Percentiles rank a stretch among this genome's conserved stretches.
Conservation (phyloP, 2,329 filamentous ascomycete species). For the Trichophyton simii region DNA sequence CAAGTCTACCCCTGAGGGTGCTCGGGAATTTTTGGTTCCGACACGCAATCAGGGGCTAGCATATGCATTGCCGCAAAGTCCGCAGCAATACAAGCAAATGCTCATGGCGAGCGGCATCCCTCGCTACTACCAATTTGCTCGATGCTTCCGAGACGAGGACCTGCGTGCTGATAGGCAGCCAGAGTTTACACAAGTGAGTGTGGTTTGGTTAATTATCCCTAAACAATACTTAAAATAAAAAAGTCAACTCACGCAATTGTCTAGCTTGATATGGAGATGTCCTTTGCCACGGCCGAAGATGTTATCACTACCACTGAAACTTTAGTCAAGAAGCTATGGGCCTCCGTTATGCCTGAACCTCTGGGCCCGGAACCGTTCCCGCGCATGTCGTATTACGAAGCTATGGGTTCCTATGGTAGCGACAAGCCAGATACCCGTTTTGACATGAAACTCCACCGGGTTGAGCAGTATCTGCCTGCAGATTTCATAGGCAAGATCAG, state of each 20-base stretch:
- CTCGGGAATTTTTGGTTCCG: conserved; percentile 86
- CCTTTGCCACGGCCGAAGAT: conserved; percentile 60
- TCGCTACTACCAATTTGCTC: conserved; percentile 83
- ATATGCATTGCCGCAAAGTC: conserved; percentile 89
- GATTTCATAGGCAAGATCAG: conserved; percentile 66
- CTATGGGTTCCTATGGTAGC: conserved; percentile 68
- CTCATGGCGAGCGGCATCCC: conserved; percentile 80
- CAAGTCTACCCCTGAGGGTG: conserved; percentile 94
- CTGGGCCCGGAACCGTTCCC: conserved; percentile 39
- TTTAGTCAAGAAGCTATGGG: conserved; percentile 46
- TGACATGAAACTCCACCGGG: conserved; percentile 50
- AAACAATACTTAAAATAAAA: too few species aligned
- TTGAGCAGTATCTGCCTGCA: conserved; percentile 51
- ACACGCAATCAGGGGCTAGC: conserved; percentile 62
- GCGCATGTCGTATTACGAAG: conserved; percentile 57
- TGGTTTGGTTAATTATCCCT: neutral
- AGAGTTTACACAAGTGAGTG: conserved; percentile 75
- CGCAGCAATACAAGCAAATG: conserved; percentile 97
- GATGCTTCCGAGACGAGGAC: conserved; percentile 92
- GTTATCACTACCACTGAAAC: conserved; percentile 50
- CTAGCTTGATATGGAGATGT: conserved; percentile 85
- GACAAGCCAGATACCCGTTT: conserved; percentile 89
- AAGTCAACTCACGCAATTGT: neutral
- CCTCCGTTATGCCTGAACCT: conserved; percentile 34
- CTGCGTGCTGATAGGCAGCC: conserved; percentile 83